Evolutionary conservation across 345 rosid genomes (phyloP).

Genomic region (Citrus unshiu): DNA sequence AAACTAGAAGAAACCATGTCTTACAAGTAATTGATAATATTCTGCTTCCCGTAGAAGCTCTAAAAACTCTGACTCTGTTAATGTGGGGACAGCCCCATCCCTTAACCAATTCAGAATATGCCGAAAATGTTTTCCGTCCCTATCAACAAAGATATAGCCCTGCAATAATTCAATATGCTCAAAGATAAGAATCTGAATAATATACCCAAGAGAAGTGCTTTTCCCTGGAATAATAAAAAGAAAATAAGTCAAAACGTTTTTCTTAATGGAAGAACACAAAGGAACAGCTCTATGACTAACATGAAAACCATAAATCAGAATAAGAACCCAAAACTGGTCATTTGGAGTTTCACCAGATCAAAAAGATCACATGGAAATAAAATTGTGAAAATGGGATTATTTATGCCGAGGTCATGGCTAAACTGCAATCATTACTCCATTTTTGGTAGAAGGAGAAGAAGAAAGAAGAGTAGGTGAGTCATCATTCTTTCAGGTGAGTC

Average conservation of each 20-base stretch:
- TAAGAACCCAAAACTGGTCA: neutral
- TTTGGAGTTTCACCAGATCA: neutral
- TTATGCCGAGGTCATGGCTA: neutral
- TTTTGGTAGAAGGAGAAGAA: neutral
- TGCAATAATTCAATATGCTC: slow-evolving; percentile 28
- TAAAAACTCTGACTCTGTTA: slow-evolving; percentile 55
- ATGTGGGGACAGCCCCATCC: slow-evolving; percentile 72
- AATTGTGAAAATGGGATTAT: neutral
- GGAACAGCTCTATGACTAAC: neutral
- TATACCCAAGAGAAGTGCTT: neutral
- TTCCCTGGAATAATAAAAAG: neutral
- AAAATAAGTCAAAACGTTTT: neutral
- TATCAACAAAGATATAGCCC: slow-evolving; percentile 85
- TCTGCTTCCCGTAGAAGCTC: slow-evolving; percentile 85
- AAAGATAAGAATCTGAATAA: slow-evolving; percentile 5
- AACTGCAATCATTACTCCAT: neutral
- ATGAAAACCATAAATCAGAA: neutral
- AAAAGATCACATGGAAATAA: neutral
- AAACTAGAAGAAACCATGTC: slow-evolving; percentile 21
- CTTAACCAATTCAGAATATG: slow-evolving; percentile 92
- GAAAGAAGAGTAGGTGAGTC: neutral
- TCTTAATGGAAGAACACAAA: neutral
- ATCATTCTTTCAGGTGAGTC: neutral
- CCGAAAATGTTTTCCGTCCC: slow-evolving; percentile 85
- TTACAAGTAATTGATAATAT: slow-evolving; percentile 82